Conservation (phyloP, 208 protist species). For the Trypanosoma caninum region DNA sequence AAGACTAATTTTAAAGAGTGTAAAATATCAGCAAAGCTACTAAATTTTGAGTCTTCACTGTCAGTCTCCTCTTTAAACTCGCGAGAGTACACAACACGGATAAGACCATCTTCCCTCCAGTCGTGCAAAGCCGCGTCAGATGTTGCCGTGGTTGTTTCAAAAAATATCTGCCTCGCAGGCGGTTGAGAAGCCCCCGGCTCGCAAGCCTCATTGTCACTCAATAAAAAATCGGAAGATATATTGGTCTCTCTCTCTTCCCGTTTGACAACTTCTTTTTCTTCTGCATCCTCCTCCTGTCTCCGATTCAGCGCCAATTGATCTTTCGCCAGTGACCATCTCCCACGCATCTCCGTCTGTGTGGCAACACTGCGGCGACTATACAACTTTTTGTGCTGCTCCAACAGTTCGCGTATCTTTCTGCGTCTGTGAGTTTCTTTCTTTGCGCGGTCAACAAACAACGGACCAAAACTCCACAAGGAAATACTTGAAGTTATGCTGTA, state of each 20-base stretch:
- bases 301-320: background rate
- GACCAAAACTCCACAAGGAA: conserved; percentile 51
- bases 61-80: conserved; percentile 33
- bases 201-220: background rate
- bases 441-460: conserved; percentile 48
- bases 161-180: background rate
- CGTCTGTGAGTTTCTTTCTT: conserved; percentile 48
- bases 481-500: conserved; percentile 55
- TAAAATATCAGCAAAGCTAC: conserved; percentile 6
- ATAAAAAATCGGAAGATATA: background rate
- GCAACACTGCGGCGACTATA: conserved; percentile 37
- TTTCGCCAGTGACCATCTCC: conserved; percentile 3
- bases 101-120: conserved; percentile 44
- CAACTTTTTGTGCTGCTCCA: conserved; percentile 46
- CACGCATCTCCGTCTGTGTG: conserved; percentile 55
- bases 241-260: background rate
- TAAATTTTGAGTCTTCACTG: conserved; percentile 2
- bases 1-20: background rate
- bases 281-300: background rate
- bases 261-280: background rate
- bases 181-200: background rate
- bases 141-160: background rate
- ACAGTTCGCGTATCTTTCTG: conserved; percentile 47
- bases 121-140: conserved; percentile 35
- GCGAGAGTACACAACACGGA: conserved; percentile 47